These are phyloP conservation scores for Agaricus subrufescens DNA, from an alignment of 768 basidiomycete genomes.

Conservation along the genomic window DNA sequence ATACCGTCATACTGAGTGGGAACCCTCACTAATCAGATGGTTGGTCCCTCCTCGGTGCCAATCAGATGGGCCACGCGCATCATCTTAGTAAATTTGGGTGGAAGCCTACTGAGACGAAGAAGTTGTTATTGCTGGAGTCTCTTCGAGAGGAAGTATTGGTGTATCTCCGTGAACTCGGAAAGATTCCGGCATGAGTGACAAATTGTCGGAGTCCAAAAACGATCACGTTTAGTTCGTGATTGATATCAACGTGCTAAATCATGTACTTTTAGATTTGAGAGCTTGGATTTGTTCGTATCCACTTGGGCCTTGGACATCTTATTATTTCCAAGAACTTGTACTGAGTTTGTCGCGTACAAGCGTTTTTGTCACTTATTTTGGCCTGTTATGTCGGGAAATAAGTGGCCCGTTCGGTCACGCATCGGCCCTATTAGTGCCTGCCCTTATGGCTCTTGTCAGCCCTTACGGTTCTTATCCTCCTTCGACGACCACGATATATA, in stretches of 20 bases:
- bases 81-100: conserved; percentile 35
- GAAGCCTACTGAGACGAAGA: conserved; percentile 24
- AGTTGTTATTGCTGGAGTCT: conserved; percentile 16
- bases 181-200: background rate
- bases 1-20: background rate
- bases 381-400: background rate
- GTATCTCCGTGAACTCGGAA: conserved; percentile 12
- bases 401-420: conserved; percentile 9
- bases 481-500: conserved; percentile 1
- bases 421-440: conserved; percentile 5
- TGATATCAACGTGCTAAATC: too few relatives aligned
- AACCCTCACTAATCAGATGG: conserved; percentile 20
- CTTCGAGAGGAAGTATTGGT: conserved; percentile 19
- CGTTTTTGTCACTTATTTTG: too few relatives aligned
- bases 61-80: conserved; percentile 27
- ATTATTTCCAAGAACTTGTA: too few relatives aligned
- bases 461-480: background rate
- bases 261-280: too few relatives aligned
- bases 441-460: background rate
- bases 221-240: too few relatives aligned
- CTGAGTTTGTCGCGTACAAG: too few relatives aligned
- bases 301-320: too few relatives aligned
- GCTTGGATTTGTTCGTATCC: too few relatives aligned
- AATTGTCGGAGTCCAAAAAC: too few relatives aligned
- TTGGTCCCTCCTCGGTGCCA: conserved; percentile 37